These are phyloP conservation scores for Hypoxylon rubiginosum DNA, from an alignment of 2,329 filamentous ascomycete species.

Conservation along the genomic window DNA sequence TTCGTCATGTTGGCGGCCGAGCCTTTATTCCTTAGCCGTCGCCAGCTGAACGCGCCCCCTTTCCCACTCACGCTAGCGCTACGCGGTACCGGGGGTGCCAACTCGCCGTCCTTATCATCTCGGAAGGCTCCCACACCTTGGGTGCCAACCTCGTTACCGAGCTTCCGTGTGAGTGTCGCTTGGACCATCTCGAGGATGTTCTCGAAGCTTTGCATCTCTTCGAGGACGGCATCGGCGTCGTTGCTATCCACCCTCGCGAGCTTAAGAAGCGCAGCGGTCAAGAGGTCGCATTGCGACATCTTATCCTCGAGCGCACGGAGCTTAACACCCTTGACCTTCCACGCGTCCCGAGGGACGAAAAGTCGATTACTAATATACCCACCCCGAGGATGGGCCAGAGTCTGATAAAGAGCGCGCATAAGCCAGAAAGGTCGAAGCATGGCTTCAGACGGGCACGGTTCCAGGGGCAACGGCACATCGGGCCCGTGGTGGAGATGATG, in stretches of 20 bases:
- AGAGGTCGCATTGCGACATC: slow-evolving; percentile 87
- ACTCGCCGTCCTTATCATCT: slow-evolving; percentile 58
- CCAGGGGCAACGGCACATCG: slow-evolving; percentile 82
- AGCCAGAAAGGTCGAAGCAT: slow-evolving; percentile 97
- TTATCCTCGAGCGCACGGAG: slow-evolving; percentile 94
- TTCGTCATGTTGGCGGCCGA: slow-evolving; percentile 74
- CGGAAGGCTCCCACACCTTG: slow-evolving; percentile 66
- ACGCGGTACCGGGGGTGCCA: slow-evolving; percentile 60
- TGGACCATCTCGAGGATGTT: slow-evolving; percentile 89
- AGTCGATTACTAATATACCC: slow-evolving; percentile 93
- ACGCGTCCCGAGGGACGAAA: slow-evolving; percentile 92
- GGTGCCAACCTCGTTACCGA: slow-evolving; percentile 93
- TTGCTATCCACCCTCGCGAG: slow-evolving; percentile 86
- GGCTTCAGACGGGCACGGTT: slow-evolving; percentile 90
- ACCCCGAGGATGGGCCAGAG: slow-evolving; percentile 88
- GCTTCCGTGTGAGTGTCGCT: slow-evolving; percentile 79
- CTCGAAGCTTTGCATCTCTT: slow-evolving; percentile 94
- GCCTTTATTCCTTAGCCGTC: slow-evolving; percentile 89
- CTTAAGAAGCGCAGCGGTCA: slow-evolving; percentile 89
- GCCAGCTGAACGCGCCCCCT: slow-evolving; percentile 86
- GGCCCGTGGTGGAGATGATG: slow-evolving; percentile 51
- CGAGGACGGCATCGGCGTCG: slow-evolving; percentile 90
- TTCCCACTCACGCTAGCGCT: slow-evolving; percentile 78
- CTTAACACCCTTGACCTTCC: slow-evolving; percentile 94
- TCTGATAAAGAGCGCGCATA: slow-evolving; percentile 94